These are phyloP conservation scores for Kwoniella europaea DNA, from an alignment of 768 basidiomycete species.

Conservation along the genomic window DNA sequence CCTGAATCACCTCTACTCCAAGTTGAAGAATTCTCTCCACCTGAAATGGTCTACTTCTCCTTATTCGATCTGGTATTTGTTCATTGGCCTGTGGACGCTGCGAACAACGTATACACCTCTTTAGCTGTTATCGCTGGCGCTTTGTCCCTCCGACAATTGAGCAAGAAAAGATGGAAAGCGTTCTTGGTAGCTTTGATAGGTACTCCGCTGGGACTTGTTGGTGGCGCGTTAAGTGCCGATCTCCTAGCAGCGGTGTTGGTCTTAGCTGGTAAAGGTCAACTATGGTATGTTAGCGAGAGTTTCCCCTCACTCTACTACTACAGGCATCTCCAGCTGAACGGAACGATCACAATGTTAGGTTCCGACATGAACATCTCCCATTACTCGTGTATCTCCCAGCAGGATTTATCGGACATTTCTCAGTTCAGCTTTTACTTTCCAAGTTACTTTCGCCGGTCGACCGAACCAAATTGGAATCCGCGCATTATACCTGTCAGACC, in stretches of 20 bases:
- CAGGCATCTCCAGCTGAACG: not conserved
- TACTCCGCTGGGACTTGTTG: slow-evolving; percentile 63
- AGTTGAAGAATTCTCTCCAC: slow-evolving; percentile 66
- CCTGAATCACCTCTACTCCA: slow-evolving; percentile 60
- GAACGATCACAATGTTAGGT: slow-evolving; percentile 60
- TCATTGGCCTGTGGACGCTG: slow-evolving; percentile 72
- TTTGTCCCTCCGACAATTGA: slow-evolving; percentile 57
- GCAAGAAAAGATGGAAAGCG: slow-evolving; percentile 40
- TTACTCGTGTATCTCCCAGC: slow-evolving; percentile 76
- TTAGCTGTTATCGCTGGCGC: slow-evolving; percentile 61
- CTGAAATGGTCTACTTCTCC: slow-evolving; percentile 71
- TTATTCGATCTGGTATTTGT: slow-evolving; percentile 71
- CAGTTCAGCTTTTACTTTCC: slow-evolving; percentile 63
- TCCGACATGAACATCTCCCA: slow-evolving; percentile 69
- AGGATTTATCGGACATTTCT: slow-evolving; percentile 71
- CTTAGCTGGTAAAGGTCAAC: slow-evolving; percentile 72
- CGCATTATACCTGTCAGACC: slow-evolving; percentile 65
- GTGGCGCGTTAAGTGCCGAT: slow-evolving; percentile 71
- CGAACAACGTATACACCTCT: slow-evolving; percentile 67
- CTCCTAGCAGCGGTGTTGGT: slow-evolving; percentile 72
- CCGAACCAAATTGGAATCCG: slow-evolving; percentile 65
- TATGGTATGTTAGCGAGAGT: slow-evolving; percentile 62
- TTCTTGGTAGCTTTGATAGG: slow-evolving; percentile 63
- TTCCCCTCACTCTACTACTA: not conserved
- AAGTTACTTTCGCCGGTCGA: slow-evolving; percentile 61